A percentile compares a stretch with the other conserved stretches of the same genome.
Conservation (phyloP, 106 monocot species). For the Posidonia australis region DNA sequence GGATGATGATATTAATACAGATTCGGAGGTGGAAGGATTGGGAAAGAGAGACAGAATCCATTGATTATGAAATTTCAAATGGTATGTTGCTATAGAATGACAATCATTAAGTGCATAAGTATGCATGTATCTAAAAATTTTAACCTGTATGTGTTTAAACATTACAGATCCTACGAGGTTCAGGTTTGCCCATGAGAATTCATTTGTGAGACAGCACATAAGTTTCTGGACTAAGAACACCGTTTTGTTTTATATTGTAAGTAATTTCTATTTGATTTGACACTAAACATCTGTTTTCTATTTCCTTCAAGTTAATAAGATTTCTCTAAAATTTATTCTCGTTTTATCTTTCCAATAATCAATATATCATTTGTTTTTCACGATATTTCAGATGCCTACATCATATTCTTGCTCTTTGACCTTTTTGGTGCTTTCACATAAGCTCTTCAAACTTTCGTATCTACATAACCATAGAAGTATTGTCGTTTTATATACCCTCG, state of each 20-base stretch:
- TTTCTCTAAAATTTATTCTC: no score
- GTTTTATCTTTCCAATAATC: no score
- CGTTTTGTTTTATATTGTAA: constrained; percentile 47
- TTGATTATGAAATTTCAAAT: constrained; percentile 41
- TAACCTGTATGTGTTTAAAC: background rate
- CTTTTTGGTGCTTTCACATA: no score
- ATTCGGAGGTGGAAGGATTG: constrained; percentile 62
- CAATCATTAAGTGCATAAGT: background rate
- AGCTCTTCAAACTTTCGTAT: no score
- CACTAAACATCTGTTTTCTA: no score
- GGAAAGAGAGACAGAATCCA: constrained; percentile 50
- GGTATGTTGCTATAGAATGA: constrained; percentile 18
- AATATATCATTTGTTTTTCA: no score
- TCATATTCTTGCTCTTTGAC: no score
- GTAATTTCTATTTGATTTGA: no score
- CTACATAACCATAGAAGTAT: no score
- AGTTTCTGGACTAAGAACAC: constrained; percentile 37
- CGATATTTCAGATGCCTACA: no score
- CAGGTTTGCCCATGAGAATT: constrained; percentile 65
- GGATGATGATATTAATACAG: constrained; percentile 29
- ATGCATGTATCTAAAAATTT: background rate
- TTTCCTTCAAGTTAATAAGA: no score
- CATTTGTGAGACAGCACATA: constrained; percentile 60
- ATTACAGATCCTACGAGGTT: constrained; percentile 55
- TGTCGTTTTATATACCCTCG: no score